Base-by-base conservation (phyloP, 179 eudicot genomes). In the Vitellaria paradoxa region DNA sequence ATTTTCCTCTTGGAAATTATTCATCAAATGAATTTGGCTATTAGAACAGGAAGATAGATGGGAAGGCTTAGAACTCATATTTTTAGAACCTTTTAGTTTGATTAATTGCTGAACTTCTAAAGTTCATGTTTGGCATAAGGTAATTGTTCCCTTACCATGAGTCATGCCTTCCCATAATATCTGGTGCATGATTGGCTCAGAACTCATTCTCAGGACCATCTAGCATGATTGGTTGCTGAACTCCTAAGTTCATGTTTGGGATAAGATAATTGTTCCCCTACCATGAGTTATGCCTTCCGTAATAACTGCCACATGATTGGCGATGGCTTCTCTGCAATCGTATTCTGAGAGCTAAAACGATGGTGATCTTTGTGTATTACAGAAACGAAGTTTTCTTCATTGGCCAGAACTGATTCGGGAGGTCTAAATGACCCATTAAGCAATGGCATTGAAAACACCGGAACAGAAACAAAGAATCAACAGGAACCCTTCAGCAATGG, bases 341-440 rank as follows among this genome's bases (percentile, higher is more conserved):
- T 49, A 52, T 6, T 53, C 21, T 17, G 24, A 12, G 42, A 62
- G 52, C 26, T 68, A 55, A 46, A 6, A 59, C 57, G 49, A 30
- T 30, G 72, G 59, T 65, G 50, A 62, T 45, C 76, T 9, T 65
- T 75, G 53, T 37, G 77, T 50, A 30, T 61, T 75, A 68, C 98
- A 91, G 98, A 91, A 83, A 84, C 88, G 45, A 83, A 90, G 76
- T 90, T 83, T 81, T 87, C 90, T 65, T 88, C 92, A 13, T 72
- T 87, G 69, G 92, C 92, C 50, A 85, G 87, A 81, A 81, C 85
- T 0, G 93, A 89, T 50, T 86, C 86, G 11, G 81, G 75, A 24
- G 74, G 74, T 68, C 83, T 74, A 70, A 84, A 62, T 47, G 86
- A 84, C 68, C 62, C 78, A 12, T 49, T 77, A 21, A n/a, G 72